A percentile compares a stretch with the other conserved stretches of the same genome.
Evolutionary conservation across 768 basidiomycete genomes (phyloP).

Genomic region (Sistotremastrum suecicum): DNA sequence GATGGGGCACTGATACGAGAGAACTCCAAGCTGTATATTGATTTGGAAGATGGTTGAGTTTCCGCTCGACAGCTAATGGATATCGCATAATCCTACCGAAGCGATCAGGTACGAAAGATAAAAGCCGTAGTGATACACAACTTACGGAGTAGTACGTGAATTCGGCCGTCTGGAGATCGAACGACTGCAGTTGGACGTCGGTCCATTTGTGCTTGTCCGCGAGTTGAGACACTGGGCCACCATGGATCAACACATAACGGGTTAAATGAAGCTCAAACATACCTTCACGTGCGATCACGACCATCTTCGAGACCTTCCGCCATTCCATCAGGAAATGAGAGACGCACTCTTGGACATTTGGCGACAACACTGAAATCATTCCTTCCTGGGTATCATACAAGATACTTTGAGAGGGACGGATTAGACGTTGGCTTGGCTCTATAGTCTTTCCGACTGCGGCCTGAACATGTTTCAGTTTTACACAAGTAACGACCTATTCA

Average conservation of each 20-base stretch:
- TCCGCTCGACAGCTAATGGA: slow-evolving; percentile 71
- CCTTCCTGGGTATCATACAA: slow-evolving; percentile 84
- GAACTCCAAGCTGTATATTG: slow-evolving; percentile 55
- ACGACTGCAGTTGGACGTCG: slow-evolving; percentile 73
- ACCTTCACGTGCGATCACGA: slow-evolving; percentile 87
- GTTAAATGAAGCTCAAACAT: slow-evolving; percentile 6
- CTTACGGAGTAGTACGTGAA: slow-evolving; percentile 61
- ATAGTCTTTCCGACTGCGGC: slow-evolving; percentile 68
- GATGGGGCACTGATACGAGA: slow-evolving; percentile 27
- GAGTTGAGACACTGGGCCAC: slow-evolving; percentile 61
- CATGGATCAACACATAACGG: neutral
- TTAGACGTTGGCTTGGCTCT: slow-evolving; percentile 10
- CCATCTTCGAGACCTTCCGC: slow-evolving; percentile 87
- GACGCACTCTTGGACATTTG: slow-evolving; percentile 78
- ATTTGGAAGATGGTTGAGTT: slow-evolving; percentile 50
- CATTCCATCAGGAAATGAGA: slow-evolving; percentile 87
- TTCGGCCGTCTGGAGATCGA: slow-evolving; percentile 87
- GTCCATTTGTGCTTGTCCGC: slow-evolving; percentile 55
- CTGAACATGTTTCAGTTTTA: slow-evolving; percentile 82
- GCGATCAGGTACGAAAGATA: neutral
- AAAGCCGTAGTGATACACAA: neutral
- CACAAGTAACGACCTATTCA: slow-evolving; percentile 67
- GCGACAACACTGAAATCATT: slow-evolving; percentile 78
- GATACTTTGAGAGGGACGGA: slow-evolving; percentile 76
- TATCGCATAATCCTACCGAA: slow-evolving; percentile 53